Evolutionary conservation across 2,329 filamentous ascomycete species (phyloP), one percentile per base, ranked within the genome.

Genomic region (Apiospora saccharicola): DNA sequence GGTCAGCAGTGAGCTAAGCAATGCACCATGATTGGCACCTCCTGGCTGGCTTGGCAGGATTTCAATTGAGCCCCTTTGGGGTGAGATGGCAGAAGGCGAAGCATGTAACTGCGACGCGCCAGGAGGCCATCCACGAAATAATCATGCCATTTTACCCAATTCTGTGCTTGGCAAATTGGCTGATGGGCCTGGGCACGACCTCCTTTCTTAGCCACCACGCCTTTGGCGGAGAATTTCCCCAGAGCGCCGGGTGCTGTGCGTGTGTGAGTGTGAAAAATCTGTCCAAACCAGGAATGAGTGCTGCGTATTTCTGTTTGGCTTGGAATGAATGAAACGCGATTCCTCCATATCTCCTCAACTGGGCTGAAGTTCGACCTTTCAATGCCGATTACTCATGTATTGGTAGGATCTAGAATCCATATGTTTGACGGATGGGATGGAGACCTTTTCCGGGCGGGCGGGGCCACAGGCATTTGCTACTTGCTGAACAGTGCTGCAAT

Each of bases 81-180:
- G 67, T 30, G 19, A 26, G 22, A 37, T 46, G 67, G 64, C 64
- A 43, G 37, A 44, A 14, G 43, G 64, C 53, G 64, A 43, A 43
- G 37, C 64, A 19, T 46, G 64, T 68, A 43, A 37, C 16, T 68
- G 67, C 67, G 67, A 68, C 67, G 67, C 67, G 30, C 44, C 67
- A 68, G 67, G 67, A 47, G 67, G 67, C 26, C 26, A 12, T 44
- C 24, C 14, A 46, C 19, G 67, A 47, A 46, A 43, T 30, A 68
- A 68, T 68, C 67, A 68, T 68, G 67, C 67, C 67, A 68, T 37
- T 68, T 68, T 68, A n/a, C 34, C 57, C 57, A 64, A 14, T 41
- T 3, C 1, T 64, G 57, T n/a, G 34, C 57, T 64, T 64, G 57
- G 57, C 57, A 64, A 64, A 41, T 64, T 37, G 34, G 34, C 57